These are phyloP conservation scores for Xylaria castorea DNA, from an alignment of 495 filamentous ascomycete species.

Conservation along the genomic window DNA sequence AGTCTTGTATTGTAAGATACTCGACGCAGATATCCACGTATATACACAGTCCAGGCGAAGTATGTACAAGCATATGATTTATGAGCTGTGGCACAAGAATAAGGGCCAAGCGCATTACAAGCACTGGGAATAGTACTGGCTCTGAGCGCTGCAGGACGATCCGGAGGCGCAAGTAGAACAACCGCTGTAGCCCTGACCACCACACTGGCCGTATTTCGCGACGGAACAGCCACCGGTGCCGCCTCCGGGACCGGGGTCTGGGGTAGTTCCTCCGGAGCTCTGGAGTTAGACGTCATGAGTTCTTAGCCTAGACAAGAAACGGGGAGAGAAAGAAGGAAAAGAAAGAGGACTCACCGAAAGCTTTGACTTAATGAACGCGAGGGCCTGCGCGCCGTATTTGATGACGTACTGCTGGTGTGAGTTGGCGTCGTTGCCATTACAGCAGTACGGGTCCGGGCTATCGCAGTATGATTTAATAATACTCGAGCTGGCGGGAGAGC, in stretches of 20 bases:
- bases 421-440: slow-evolving; percentile 64
- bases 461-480: slow-evolving; percentile 71
- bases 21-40: neutral
- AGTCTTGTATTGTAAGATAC: neutral
- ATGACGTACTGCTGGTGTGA: slow-evolving; percentile 66
- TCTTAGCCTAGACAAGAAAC: neutral
- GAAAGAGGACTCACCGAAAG: slow-evolving; percentile 7
- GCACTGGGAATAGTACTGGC: slow-evolving; percentile 57
- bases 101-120: slow-evolving; percentile 30
- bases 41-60: neutral
- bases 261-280: neutral
- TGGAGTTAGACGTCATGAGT: neutral
- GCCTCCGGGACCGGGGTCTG: slow-evolving; percentile 1
- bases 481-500: slow-evolving; percentile 52
- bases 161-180: slow-evolving; percentile 50
- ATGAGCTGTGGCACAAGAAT: neutral
- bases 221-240: slow-evolving; percentile 15
- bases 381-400: slow-evolving; percentile 51
- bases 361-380: slow-evolving; percentile 46
- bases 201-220: slow-evolving; percentile 53
- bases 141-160: slow-evolving; percentile 50
- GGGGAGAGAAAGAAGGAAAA: neutral
- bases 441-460: slow-evolving; percentile 68
- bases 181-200: slow-evolving; percentile 54
- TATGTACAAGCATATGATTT: neutral